Evolutionary conservation across 2,329 filamentous ascomycete genomes (phyloP), one percentile per base, ranked within the genome.

Genomic region (Dactylellina leptospora): DNA sequence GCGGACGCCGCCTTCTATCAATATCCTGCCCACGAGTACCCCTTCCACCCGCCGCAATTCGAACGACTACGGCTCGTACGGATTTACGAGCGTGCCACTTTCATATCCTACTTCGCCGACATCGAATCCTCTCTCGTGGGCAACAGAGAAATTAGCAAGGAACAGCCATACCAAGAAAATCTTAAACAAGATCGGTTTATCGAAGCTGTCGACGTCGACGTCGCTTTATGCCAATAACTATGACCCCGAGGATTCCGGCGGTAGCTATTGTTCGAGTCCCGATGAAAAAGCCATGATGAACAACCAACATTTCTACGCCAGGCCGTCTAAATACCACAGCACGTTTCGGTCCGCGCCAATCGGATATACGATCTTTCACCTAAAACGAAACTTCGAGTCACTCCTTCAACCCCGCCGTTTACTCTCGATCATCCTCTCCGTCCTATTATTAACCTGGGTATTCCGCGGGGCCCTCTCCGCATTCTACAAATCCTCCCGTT

Each of bases 11-110:
- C 68, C 68, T 10, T 64, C 68, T n/a, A 72, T 72, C 9, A 33
- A 53, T 27, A 45, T 72, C 10, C 47, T 72, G 2, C 68, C 68
- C 4, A 45, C 68, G 8, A 72, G 58, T 27, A 64, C 51, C 10
- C 68, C 68, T 18, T 72, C 68, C 5, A 72, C 68, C 48, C 64
- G 68, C 36, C 59, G 68, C 1, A 72, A 72, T 42, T 72, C 68
- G 10, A 59, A 54, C 33, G 68, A 72, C 16, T 72, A 64, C 44
- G 53, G 59, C 38, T 42, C 36, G 3, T 38, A 59, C 22, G 30
- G 33, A 3, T 72, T 72, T 27, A 58, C 51, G 8, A 60, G 27
- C 30, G 59, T 72, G 13, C 68, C 68, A n/a, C 40, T 72, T 2
- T 64, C 51, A 10, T 51, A 72, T 25, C 68, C 68, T 36, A 58